Evolutionary conservation across 2,329 filamentous ascomycete species (phyloP).

Genomic region (Paracorniculantispora psalliotae): DNA sequence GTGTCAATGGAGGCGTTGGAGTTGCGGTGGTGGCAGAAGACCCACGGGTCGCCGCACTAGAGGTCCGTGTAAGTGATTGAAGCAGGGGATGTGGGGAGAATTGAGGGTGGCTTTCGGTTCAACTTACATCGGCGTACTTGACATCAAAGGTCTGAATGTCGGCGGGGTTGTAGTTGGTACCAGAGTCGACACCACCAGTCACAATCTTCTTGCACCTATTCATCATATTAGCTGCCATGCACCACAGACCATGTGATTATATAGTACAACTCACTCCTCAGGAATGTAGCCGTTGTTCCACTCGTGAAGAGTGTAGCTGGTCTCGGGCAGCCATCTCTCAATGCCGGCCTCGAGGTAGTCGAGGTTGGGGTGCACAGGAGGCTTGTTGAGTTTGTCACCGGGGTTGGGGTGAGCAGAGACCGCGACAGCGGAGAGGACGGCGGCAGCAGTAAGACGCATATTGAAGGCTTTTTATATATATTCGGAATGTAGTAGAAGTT

Average conservation of each 20-base stretch:
- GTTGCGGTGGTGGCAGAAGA: conserved; percentile 24
- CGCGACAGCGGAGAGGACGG: conserved; percentile 2
- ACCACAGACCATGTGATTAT: background rate
- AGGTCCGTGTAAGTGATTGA: background rate
- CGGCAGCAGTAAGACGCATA: conserved; percentile 7
- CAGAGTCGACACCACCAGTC: conserved; percentile 1
- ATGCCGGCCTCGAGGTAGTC: conserved; percentile 9
- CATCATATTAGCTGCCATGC: background rate
- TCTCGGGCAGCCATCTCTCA: conserved; percentile 5
- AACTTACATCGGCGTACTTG: conserved; percentile 9
- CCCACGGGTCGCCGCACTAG: conserved; percentile 22
- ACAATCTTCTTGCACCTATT: conserved; percentile 8
- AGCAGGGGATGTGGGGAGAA: background rate
- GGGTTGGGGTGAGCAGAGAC: conserved; percentile 7
- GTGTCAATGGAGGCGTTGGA: conserved; percentile 16
- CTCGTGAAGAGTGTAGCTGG: conserved; percentile 2
- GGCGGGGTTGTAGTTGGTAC: conserved; percentile 4
- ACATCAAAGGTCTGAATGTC: conserved; percentile 11
- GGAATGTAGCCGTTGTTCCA: conserved; percentile 13
- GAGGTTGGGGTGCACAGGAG: conserved; percentile 4
- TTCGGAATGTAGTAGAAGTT: background rate
- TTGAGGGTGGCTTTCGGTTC: too few relatives aligned
- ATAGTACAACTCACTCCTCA: background rate
- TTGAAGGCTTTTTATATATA: background rate
- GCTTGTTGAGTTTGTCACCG: conserved; percentile 8